These are phyloP conservation scores for Onygena corvina DNA, from an alignment of 2,329 filamentous ascomycete species.

Conservation along the genomic window DNA sequence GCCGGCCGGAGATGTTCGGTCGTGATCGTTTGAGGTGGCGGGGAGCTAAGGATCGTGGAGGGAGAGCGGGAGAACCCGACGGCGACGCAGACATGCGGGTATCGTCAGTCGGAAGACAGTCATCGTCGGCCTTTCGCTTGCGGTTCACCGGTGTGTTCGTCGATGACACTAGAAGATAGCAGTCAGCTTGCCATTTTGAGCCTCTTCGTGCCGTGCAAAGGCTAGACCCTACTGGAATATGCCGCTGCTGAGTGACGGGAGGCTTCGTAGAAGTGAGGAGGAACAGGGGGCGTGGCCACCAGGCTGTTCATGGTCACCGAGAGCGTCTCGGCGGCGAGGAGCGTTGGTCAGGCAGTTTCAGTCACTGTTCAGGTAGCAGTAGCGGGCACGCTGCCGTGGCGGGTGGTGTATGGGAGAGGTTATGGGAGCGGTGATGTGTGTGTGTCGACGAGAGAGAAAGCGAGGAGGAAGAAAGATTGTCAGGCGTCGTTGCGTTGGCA, in stretches of 20 bases:
- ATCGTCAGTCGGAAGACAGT: slow-evolving; percentile 40
- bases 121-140: slow-evolving; percentile 82
- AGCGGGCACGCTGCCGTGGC: neutral
- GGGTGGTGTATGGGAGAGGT: neutral
- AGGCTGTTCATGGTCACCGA: slow-evolving; percentile 48
- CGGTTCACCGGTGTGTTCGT: slow-evolving; percentile 36
- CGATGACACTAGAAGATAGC: slow-evolving; percentile 26
- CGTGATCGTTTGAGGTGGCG: slow-evolving; percentile 56
- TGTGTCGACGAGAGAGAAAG: neutral
- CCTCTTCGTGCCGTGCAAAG: slow-evolving; percentile 1
- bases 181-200: slow-evolving; percentile 10
- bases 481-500: slow-evolving; percentile 7
- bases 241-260: slow-evolving; percentile 49
- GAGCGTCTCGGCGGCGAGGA: slow-evolving; percentile 19
- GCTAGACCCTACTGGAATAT: slow-evolving; percentile 42
- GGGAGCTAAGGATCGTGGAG: slow-evolving; percentile 55
- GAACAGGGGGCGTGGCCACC: slow-evolving; percentile 45
- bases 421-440: neutral
- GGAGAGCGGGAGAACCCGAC: slow-evolving; percentile 63
- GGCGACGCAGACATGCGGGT: slow-evolving; percentile 90
- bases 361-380: no score
- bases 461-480: neutral
- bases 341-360: slow-evolving; percentile 17
- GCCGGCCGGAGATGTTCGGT: slow-evolving; percentile 56
- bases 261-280: slow-evolving; percentile 52